Conservation (phyloP, 225 moss, liverwort and hornwort genomes). For the Physcomitrellopsis africana region DNA sequence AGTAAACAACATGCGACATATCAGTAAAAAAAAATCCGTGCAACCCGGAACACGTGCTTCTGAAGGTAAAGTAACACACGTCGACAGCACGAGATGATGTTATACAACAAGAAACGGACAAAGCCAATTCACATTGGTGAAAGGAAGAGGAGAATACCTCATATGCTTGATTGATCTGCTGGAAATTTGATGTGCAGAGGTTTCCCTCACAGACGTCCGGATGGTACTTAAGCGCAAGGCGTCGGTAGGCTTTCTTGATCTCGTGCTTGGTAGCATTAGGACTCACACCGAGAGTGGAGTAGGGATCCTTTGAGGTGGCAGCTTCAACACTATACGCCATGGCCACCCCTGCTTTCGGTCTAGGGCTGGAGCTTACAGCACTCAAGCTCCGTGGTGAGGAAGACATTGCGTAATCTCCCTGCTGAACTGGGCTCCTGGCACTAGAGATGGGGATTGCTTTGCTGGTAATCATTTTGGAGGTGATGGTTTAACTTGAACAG, state of each 20-base stretch:
- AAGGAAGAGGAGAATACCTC: constrained; percentile 39
- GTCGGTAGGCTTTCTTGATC: constrained; percentile 63
- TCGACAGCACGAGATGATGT: not conserved
- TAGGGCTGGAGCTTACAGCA: constrained; percentile 29
- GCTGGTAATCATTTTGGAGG: constrained; percentile 35
- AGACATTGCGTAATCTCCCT: constrained; percentile 41
- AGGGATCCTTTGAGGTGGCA: constrained; percentile 38
- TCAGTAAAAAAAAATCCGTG: not conserved
- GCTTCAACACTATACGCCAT: constrained; percentile 42
- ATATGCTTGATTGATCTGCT: constrained; percentile 54
- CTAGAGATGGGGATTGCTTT: constrained; percentile 40
- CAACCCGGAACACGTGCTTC: not conserved
- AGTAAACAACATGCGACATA: not conserved
- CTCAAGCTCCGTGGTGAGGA: constrained; percentile 35
- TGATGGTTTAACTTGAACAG: not conserved
- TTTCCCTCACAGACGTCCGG: constrained; percentile 69
- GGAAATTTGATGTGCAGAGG: constrained; percentile 56
- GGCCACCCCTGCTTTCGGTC: constrained; percentile 36
- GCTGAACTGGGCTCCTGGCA: constrained; percentile 37
- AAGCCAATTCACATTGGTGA: too few species aligned
- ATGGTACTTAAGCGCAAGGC: constrained; percentile 64
- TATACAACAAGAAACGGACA: too few species aligned
- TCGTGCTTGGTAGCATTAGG: constrained; percentile 54
- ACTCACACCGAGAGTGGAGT: constrained; percentile 51
- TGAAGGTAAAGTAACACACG: not conserved